A percentile compares a stretch with the other conserved stretches of the same genome.
These are phyloP conservation scores for Emericellopsis atlantica DNA, from an alignment of 2,329 filamentous ascomycete genomes.

Conservation along the genomic window DNA sequence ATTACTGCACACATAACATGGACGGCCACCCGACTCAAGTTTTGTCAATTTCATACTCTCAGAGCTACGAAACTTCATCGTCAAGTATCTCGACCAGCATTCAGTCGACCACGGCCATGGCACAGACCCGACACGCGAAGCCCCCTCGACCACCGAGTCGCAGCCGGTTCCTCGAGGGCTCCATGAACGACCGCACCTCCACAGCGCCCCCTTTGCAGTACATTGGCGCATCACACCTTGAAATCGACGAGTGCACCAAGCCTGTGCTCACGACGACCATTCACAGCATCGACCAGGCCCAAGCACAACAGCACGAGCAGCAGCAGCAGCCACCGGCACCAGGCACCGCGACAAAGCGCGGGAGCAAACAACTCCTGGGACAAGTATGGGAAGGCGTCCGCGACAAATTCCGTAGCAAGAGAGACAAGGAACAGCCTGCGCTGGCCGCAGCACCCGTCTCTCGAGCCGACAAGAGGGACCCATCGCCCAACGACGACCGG, in stretches of 20 bases:
- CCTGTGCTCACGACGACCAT: not conserved
- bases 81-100: too few species aligned
- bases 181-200: conserved; percentile 73
- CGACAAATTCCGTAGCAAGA: conserved; percentile 13
- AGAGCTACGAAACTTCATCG: too few species aligned
- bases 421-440: conserved; percentile 6
- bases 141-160: conserved; percentile 19
- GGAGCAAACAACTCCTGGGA: conserved; percentile 15
- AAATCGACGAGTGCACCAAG: conserved; percentile 13
- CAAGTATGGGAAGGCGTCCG: conserved; percentile 25
- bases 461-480: not conserved
- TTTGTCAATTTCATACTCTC: too few species aligned
- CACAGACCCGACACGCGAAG: not conserved
- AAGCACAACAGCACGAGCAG: conserved; percentile 1
- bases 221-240: conserved; percentile 29
- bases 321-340: conserved; percentile 3
- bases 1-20: too few species aligned
- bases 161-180: conserved; percentile 63
- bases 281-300: not conserved
- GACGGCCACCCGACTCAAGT: too few species aligned
- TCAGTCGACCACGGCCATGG: conserved; percentile 5
- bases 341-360: conserved; percentile 8
- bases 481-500: conserved; percentile 9
- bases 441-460: not conserved
- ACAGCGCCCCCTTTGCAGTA: conserved; percentile 58